phyloP scores from a whole-genome alignment of 2,329 filamentous ascomycete genomes.

The Nemania serpens region DNA sequence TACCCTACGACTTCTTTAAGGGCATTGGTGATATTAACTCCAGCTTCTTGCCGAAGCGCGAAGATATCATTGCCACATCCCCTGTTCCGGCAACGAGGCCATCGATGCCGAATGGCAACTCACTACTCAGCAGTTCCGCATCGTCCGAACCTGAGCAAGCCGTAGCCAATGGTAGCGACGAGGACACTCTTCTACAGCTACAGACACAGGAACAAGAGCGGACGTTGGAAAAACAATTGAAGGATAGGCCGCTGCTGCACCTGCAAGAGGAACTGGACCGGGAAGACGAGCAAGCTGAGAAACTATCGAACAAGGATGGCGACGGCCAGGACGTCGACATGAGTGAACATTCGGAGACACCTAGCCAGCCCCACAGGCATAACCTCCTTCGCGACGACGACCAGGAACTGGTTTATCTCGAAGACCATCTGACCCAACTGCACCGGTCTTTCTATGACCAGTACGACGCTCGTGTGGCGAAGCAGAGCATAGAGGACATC shows the following conservation, averaged over 20 bases:
- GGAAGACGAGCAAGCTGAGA: slow-evolving; percentile 70
- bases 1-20: slow-evolving; percentile 96
- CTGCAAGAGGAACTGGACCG: slow-evolving; percentile 91
- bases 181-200: slow-evolving; percentile 62
- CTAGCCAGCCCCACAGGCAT: slow-evolving; percentile 58
- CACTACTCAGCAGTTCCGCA: slow-evolving; percentile 4
- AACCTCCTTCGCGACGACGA: slow-evolving; percentile 89
- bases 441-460: slow-evolving; percentile 82
- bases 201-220: slow-evolving; percentile 88
- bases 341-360: slow-evolving; percentile 39
- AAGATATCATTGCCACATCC: slow-evolving; percentile 52
- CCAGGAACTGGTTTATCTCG: slow-evolving; percentile 75
- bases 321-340: slow-evolving; percentile 47
- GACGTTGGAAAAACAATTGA: slow-evolving; percentile 83
- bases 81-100: slow-evolving; percentile 31
- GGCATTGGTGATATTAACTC: slow-evolving; percentile 99
- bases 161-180: slow-evolving; percentile 34
- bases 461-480: slow-evolving; percentile 67
- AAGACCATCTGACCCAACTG: slow-evolving; percentile 74
- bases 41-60: slow-evolving; percentile 85
- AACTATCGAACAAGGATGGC: slow-evolving; percentile 45
- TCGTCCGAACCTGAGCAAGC: slow-evolving; percentile 30
- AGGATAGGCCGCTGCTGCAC: slow-evolving; percentile 85
- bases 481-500: slow-evolving; percentile 51
- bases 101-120: slow-evolving; percentile 27